phyloP scores from a whole-genome alignment of 805 yeast genomes.

The Saturnispora mendoncae region DNA sequence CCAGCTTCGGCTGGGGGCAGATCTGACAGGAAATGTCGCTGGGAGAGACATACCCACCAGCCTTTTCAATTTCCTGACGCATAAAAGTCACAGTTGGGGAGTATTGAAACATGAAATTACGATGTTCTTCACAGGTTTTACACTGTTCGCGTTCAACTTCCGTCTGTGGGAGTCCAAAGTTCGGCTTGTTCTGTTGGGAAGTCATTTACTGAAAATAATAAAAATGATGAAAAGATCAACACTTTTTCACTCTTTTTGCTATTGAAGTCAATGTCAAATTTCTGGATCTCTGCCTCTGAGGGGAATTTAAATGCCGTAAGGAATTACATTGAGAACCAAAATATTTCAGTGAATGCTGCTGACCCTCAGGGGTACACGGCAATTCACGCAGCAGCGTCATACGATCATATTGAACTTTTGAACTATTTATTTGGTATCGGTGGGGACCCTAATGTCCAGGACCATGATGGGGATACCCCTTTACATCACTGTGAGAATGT shows the following conservation, averaged over 20 bases:
- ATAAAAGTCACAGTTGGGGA: slow-evolving; percentile 84
- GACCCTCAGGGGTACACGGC: slow-evolving; percentile 97
- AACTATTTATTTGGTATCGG: slow-evolving; percentile 45
- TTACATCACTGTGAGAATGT: slow-evolving; percentile 80
- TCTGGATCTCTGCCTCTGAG: slow-evolving; percentile 96
- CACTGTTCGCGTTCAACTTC: slow-evolving; percentile 37
- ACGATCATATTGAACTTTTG: slow-evolving; percentile 69
- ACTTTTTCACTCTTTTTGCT: background rate
- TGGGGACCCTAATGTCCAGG: slow-evolving; percentile 78
- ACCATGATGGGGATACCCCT: slow-evolving; percentile 91
- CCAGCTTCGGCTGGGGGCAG: slow-evolving; percentile 77
- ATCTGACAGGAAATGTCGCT: slow-evolving; percentile 64
- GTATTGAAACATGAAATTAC: slow-evolving; percentile 70
- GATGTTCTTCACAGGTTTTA: slow-evolving; percentile 57
- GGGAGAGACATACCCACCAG: slow-evolving; percentile 41
- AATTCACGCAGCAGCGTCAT: slow-evolving; percentile 94
- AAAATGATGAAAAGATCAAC: background rate
- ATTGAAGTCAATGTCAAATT: slow-evolving; percentile 35
- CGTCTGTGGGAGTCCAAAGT: slow-evolving; percentile 5
- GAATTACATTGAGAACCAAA: slow-evolving; percentile 40
- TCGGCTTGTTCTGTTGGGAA: slow-evolving; percentile 1
- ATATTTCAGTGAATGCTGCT: slow-evolving; percentile 55
- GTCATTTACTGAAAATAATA: background rate
- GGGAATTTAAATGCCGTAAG: slow-evolving; percentile 56
- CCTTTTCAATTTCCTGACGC: slow-evolving; percentile 70